Conservation (phyloP, 371 early-diverging fungal genomes). For the Mortierella sp. region DNA sequence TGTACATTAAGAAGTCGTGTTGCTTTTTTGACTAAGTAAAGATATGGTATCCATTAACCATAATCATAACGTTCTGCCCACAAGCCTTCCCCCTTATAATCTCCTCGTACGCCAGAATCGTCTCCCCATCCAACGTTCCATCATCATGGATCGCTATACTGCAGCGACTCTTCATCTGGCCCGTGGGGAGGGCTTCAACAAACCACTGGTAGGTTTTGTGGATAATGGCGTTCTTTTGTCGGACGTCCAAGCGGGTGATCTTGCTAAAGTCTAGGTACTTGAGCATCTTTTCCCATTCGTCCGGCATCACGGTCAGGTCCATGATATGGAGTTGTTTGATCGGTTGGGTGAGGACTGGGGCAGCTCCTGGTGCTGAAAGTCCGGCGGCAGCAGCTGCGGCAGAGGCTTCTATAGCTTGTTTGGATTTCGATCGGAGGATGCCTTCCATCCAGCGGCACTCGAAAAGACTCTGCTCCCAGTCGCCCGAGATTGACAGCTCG, state of each 20-base stretch:
- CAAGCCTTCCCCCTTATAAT: background rate
- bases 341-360: background rate
- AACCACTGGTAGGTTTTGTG: background rate
- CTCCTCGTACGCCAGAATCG: slow-evolving; percentile 2
- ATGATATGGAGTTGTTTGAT: background rate
- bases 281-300: background rate
- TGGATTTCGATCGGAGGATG: background rate
- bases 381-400: background rate
- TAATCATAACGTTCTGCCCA: slow-evolving; percentile 7
- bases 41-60: slow-evolving; percentile 3
- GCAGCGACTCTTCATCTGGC: background rate
- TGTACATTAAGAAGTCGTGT: no score
- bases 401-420: slow-evolving; percentile 3
- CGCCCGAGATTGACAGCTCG: background rate
- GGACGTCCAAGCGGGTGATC: background rate
- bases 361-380: background rate
- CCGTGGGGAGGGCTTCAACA: background rate
- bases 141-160: slow-evolving; percentile 7
- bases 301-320: background rate
- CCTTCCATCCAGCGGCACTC: slow-evolving; percentile 6
- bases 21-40: background rate
- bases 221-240: background rate
- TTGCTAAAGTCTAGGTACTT: slow-evolving; percentile 4
- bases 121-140: background rate
- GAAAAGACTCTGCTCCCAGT: slow-evolving; percentile 6